These are phyloP conservation scores for Geotrichum candidum DNA, from an alignment of 1,139 yeast species.

Conservation along the genomic window DNA sequence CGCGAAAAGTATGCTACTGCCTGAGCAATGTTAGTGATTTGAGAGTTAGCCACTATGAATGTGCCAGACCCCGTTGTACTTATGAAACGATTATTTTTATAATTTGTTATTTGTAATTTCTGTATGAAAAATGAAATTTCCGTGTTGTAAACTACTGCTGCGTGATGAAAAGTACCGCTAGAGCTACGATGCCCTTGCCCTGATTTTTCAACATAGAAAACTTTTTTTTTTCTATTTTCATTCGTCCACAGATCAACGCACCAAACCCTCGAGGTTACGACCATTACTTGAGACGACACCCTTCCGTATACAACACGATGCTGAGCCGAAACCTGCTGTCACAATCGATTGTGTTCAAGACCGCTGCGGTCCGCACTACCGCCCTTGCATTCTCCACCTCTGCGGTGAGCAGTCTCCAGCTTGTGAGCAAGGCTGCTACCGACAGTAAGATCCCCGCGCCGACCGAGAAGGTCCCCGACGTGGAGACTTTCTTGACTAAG, in stretches of 20 bases:
- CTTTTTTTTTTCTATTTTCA: not conserved
- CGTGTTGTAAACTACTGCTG: not conserved
- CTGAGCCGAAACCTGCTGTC: not conserved
- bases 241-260: not conserved
- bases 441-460: slow-evolving; percentile 31
- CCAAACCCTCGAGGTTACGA: not conserved
- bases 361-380: not conserved
- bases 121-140: not conserved
- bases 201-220: not conserved
- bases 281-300: not conserved
- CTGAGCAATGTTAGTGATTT: not conserved
- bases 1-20: slow-evolving; percentile 94
- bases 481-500: slow-evolving; percentile 57
- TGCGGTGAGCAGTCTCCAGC: not conserved
- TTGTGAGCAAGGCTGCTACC: not conserved
- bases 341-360: not conserved
- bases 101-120: not conserved
- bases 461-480: slow-evolving; percentile 57
- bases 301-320: not conserved
- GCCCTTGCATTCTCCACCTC: not conserved
- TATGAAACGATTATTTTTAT: not conserved
- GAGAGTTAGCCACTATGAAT: slow-evolving; percentile 44
- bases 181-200: not conserved
- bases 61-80: not conserved
- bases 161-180: not conserved